Evolutionary conservation across 2,329 filamentous ascomycete species (phyloP).

Genomic region (Fusarium devonianum): DNA sequence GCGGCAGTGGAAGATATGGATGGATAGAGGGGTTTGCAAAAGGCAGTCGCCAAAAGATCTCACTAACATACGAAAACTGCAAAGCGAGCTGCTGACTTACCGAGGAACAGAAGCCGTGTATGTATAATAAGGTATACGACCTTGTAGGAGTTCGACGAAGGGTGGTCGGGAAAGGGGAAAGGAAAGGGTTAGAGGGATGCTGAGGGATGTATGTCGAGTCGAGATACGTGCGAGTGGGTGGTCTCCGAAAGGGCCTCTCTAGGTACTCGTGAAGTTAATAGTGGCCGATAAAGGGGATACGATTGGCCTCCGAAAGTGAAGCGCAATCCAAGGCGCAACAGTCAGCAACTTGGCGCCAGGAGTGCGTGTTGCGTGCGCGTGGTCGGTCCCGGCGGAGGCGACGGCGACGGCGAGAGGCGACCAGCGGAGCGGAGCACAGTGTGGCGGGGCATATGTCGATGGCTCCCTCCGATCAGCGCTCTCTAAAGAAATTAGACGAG

Average conservation of each 20-base stretch:
- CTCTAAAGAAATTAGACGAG: constrained; percentile 17
- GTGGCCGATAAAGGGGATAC: constrained; percentile 12
- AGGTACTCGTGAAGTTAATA: constrained; percentile 17
- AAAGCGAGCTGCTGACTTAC: constrained; percentile 31
- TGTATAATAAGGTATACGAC: neutral
- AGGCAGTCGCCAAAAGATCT: constrained; percentile 5
- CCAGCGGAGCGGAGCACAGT: constrained; percentile 19
- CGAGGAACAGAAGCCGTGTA: neutral
- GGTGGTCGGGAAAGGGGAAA: neutral
- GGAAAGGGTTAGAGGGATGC: constrained; percentile 2
- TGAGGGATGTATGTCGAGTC: constrained; percentile 1
- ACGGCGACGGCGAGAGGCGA: constrained; percentile 32
- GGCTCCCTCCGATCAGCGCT: constrained; percentile 21
- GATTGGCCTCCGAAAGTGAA: constrained; percentile 22
- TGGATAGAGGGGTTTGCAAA: constrained; percentile 1
- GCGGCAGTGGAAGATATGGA: too few species aligned
- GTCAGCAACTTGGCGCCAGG: constrained; percentile 6
- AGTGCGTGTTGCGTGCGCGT: constrained; percentile 14
- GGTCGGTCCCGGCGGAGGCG: constrained; percentile 26
- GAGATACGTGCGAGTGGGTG: neutral
- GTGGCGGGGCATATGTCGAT: constrained; percentile 23
- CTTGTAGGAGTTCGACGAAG: neutral
- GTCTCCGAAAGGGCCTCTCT: constrained; percentile 14
- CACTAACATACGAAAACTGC: constrained; percentile 9
- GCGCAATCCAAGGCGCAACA: constrained; percentile 15